Evolutionary conservation across 2,329 filamentous ascomycete species (phyloP).

Genomic region (Nothophaeocryptopus gaeumannii): DNA sequence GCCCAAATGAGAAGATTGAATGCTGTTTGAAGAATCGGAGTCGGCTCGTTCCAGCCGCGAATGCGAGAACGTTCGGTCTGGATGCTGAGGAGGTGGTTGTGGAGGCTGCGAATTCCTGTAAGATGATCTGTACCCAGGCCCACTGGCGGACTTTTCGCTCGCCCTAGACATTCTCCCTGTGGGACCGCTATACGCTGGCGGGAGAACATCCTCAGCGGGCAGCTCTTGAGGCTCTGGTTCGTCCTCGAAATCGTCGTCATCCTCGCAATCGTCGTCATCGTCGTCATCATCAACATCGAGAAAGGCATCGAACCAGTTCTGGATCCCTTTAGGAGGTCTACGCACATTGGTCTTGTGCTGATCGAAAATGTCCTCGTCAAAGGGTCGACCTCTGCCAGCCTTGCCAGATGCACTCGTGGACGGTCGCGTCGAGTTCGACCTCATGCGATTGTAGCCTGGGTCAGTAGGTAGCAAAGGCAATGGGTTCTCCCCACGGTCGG

Average conservation of each 20-base stretch:
- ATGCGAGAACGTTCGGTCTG: not conserved
- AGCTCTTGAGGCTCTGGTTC: constrained; percentile 22
- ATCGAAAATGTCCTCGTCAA: constrained; percentile 42
- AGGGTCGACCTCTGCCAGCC: constrained; percentile 14
- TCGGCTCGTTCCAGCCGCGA: constrained; percentile 3
- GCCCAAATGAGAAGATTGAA: constrained; percentile 22
- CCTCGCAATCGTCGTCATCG: constrained; percentile 15
- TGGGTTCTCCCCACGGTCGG: constrained; percentile 36
- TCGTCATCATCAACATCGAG: constrained; percentile 29
- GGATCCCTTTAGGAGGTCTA: constrained; percentile 47
- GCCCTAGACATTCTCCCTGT: constrained; percentile 9
- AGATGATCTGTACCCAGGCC: constrained; percentile 2
- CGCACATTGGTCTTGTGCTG: constrained; percentile 48
- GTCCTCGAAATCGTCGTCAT: constrained; percentile 25
- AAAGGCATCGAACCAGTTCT: constrained; percentile 51
- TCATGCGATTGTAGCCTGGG: constrained; percentile 4
- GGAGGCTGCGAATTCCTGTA: not conserved
- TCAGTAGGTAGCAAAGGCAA: constrained; percentile 9
- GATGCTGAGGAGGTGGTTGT: not conserved
- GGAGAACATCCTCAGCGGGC: constrained; percentile 22
- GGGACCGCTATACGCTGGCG: constrained; percentile 18
- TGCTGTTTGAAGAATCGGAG: constrained; percentile 21
- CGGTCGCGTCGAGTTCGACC: constrained; percentile 5
- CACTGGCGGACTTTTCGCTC: constrained; percentile 11
- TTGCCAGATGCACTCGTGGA: constrained; percentile 13